Base-by-base conservation (phyloP, 192 early-diverging fungal species). In the Spizellomyces sp. region DNA sequence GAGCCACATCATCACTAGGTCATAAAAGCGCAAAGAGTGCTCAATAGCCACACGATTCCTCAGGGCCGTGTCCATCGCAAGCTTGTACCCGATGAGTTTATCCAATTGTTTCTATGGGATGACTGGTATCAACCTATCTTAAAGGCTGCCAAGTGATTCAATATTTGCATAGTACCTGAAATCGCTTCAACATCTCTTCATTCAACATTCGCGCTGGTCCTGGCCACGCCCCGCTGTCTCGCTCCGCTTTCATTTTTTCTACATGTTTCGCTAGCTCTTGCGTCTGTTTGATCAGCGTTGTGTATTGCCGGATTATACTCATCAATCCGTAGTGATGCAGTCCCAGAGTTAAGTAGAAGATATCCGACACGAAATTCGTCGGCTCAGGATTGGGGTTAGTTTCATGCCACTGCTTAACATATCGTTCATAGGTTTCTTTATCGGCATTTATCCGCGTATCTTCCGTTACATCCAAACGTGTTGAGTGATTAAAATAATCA, bases 1-100 rank as follows among this genome's bases (percentile, higher is more conserved):
- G 57, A 96, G 66, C 87, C 93, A 96, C 43, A 90, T 86, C 90
- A 98, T 96, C 8, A 87, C 88, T n/a, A 98, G 77, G 60, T 93
- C 89, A 66, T 94, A 96, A 66, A 98, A 99, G 50, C 88, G 80
- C 68, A 94, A 73, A 0, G 82, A 81, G 50, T 85, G 81, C 8
- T 77, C 79, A 43, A 99, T 72, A 8, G 87, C 80, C n/a, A 79
- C 77, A 5, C 86, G 88, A 71, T 98, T 92, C 61, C 94, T 72
- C 12, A 96, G 59, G 69, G 88, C 89, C 6, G 94, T 84, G 14
- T 95, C 92, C 58, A 90, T 83, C 8, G 92, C 88, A 42, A 94
- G 75, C 64, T 86, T 84, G 60, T 89, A 83, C 5, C 86, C 78
- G 45, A 89, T 74, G 83, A 90, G 83, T 17, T 79, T 84, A n/a